These are phyloP conservation scores for Nepenthes gracilis DNA, from an alignment of 148 eudicot species.

Conservation along the genomic window DNA sequence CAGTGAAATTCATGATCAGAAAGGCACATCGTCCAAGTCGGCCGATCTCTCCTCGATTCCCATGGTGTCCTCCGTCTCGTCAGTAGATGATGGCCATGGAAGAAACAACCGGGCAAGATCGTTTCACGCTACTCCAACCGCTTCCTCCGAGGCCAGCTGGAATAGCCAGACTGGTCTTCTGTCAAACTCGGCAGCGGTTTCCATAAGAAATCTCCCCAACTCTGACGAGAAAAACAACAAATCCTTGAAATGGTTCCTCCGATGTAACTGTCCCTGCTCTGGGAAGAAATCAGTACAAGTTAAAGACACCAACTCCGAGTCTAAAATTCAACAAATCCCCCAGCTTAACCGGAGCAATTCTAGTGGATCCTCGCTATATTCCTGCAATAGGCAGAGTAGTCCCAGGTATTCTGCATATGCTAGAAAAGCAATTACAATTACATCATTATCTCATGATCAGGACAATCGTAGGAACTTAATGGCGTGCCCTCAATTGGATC, in stretches of 20 bases:
- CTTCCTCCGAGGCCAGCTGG: slow-evolving; percentile 85
- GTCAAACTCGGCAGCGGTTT: slow-evolving; percentile 19
- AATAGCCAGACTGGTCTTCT: slow-evolving; percentile 77
- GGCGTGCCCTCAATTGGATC: slow-evolving; percentile 4
- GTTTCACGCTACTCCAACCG: slow-evolving; percentile 64
- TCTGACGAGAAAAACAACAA: neutral
- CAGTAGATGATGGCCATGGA: slow-evolving; percentile 22
- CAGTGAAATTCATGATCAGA: slow-evolving; percentile 25
- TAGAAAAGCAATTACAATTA: neutral
- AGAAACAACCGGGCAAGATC: slow-evolving; percentile 34
- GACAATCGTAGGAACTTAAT: neutral
- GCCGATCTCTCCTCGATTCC: slow-evolving; percentile 18
- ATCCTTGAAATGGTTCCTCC: slow-evolving; percentile 34
- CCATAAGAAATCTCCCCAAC: slow-evolving; percentile 15
- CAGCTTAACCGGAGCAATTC: slow-evolving; percentile 15
- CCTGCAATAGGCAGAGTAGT: slow-evolving; percentile 15
- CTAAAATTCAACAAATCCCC: slow-evolving; percentile 18
- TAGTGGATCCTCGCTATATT: slow-evolving; percentile 4
- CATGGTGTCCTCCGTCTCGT: slow-evolving; percentile 44
- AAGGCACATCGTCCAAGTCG: slow-evolving; percentile 16
- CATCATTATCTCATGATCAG: neutral
- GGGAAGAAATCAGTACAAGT: slow-evolving; percentile 68
- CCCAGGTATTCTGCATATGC: slow-evolving; percentile 10
- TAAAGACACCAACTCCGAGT: slow-evolving; percentile 20
- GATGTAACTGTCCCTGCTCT: slow-evolving; percentile 54